These are phyloP conservation scores for Podospora australis DNA, from an alignment of 495 filamentous ascomycete species.

Conservation along the genomic window DNA sequence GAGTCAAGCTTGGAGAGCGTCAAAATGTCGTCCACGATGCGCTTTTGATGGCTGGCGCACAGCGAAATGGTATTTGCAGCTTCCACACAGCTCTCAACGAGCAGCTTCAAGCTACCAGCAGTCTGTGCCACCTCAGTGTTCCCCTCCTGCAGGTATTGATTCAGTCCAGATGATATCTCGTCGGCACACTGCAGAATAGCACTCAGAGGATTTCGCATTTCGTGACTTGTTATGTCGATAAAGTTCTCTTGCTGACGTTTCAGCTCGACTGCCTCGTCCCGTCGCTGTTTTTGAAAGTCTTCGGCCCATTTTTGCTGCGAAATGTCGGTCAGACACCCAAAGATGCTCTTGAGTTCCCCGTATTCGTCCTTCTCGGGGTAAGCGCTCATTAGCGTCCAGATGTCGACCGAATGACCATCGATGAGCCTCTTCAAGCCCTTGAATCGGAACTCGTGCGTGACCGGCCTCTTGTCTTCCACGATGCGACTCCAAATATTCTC, in stretches of 20 bases:
- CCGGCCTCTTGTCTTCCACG: slow-evolving; percentile 46
- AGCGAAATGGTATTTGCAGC: slow-evolving; percentile 77
- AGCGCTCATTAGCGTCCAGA: slow-evolving; percentile 65
- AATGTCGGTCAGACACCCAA: slow-evolving; percentile 56
- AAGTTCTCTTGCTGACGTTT: slow-evolving; percentile 74
- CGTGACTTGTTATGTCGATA: slow-evolving; percentile 83
- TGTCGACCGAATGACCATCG: slow-evolving; percentile 53
- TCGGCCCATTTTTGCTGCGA: slow-evolving; percentile 57
- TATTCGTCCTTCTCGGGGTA: slow-evolving; percentile 55
- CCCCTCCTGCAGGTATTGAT: slow-evolving; percentile 27
- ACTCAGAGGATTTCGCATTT: slow-evolving; percentile 78
- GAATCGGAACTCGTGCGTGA: slow-evolving; percentile 64
- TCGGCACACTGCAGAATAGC: slow-evolving; percentile 79
- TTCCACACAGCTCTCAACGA: slow-evolving; percentile 56
- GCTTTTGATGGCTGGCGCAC: slow-evolving; percentile 76
- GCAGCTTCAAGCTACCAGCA: slow-evolving; percentile 11
- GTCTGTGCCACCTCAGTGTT: slow-evolving; percentile 7
- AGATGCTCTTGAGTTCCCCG: slow-evolving; percentile 59
- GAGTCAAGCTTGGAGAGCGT: slow-evolving; percentile 84
- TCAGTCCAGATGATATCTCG: slow-evolving; percentile 57
- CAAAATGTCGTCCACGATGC: slow-evolving; percentile 73
- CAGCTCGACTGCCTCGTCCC: slow-evolving; percentile 56
- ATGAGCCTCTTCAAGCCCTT: slow-evolving; percentile 53
- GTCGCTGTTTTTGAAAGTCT: slow-evolving; percentile 53
- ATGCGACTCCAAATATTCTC: slow-evolving; percentile 51